These are phyloP conservation scores for Aspergillus pseudonomiae DNA, from an alignment of 2,329 filamentous ascomycete genomes.

Conservation along the genomic window DNA sequence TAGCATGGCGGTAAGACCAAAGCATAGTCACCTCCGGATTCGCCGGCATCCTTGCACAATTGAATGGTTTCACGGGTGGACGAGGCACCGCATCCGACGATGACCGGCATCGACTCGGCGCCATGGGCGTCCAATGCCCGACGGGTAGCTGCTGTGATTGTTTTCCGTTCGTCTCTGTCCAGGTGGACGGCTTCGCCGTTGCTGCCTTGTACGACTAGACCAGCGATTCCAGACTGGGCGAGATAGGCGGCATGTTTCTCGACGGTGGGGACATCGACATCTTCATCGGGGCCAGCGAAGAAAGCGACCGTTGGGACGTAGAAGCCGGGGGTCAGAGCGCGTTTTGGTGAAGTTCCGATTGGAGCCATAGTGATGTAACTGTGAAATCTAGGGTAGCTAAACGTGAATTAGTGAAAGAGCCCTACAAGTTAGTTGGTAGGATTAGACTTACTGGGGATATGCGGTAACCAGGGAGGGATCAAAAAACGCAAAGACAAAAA, in stretches of 20 bases:
- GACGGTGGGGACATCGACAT: slow-evolving; percentile 66
- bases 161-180: slow-evolving; percentile 68
- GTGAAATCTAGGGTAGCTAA: slow-evolving; percentile 4
- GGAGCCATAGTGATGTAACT: slow-evolving; percentile 23
- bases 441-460: not conserved
- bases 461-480: not conserved
- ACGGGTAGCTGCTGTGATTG: slow-evolving; percentile 71
- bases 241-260: slow-evolving; percentile 66
- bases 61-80: slow-evolving; percentile 73
- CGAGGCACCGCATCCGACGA: slow-evolving; percentile 75
- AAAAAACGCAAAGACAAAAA: not conserved
- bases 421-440: not conserved
- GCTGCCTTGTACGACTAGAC: slow-evolving; percentile 76
- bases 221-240: slow-evolving; percentile 71
- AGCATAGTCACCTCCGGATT: slow-evolving; percentile 73
- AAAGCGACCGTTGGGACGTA: slow-evolving; percentile 77
- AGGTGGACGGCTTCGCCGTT: slow-evolving; percentile 84
- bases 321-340: slow-evolving; percentile 54
- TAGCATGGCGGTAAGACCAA: slow-evolving; percentile 77
- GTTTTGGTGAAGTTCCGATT: slow-evolving; percentile 24
- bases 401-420: not conserved
- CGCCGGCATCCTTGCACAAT: slow-evolving; percentile 69
- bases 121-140: slow-evolving; percentile 69
- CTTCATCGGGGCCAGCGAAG: slow-evolving; percentile 66
- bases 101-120: slow-evolving; percentile 67